Evolutionary conservation across 1,284 basidiomycete genomes (phyloP).

Genomic region (Irpex sp.): DNA sequence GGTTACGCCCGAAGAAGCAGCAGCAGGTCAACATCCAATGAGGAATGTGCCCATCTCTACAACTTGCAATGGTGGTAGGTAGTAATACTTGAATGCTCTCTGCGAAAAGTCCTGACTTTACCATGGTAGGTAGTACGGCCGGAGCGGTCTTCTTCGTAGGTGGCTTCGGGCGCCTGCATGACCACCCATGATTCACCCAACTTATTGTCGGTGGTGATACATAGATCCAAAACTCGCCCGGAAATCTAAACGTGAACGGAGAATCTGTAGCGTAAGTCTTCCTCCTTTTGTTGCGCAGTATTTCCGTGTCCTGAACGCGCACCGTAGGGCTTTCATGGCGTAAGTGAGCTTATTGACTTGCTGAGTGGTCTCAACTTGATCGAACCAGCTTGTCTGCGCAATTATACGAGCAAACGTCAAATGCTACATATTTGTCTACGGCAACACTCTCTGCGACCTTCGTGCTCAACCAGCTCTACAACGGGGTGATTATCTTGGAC

Average conservation of each 20-base stretch:
- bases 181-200: no score
- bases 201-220: neutral
- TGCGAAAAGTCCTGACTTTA: neutral
- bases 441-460: neutral
- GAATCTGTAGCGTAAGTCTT: neutral
- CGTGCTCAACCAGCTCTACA: neutral
- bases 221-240: neutral
- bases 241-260: neutral
- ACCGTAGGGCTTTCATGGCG: neutral
- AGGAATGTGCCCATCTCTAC: neutral
- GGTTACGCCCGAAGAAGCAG: neutral
- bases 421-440: neutral
- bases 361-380: neutral
- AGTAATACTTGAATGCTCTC: neutral
- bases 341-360: neutral
- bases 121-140: neutral
- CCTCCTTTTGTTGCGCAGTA: neutral
- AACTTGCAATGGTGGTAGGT: constrained; percentile 1
- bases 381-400: neutral
- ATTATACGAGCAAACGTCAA: neutral
- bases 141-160: neutral
- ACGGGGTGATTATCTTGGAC: neutral
- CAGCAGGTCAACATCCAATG: neutral
- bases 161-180: neutral
- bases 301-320: neutral